phyloP scores from a whole-genome alignment of 2,329 filamentous ascomycete species.

The Rutstroemia sp. region DNA sequence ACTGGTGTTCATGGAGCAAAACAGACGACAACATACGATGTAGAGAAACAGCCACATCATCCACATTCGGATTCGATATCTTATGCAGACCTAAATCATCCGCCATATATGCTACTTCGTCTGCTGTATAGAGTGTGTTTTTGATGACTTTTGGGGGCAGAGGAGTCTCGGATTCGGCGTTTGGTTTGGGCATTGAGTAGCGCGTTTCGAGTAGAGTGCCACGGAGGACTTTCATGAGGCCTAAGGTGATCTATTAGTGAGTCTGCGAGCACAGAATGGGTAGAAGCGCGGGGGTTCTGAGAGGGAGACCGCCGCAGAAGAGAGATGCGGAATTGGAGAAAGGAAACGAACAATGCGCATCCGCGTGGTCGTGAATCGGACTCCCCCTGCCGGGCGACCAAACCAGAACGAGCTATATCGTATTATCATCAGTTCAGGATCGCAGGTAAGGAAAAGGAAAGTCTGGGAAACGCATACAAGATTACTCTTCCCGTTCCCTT shows the following conservation, averaged over 20 bases:
- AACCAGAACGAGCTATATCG: constrained; percentile 74
- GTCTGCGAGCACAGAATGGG: no score
- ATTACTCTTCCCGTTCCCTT: constrained; percentile 66
- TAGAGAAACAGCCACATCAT: constrained; percentile 73
- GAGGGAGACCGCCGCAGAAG: background rate
- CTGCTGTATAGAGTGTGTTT: constrained; percentile 59
- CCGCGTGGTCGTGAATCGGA: constrained; percentile 80
- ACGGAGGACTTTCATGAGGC: constrained; percentile 74
- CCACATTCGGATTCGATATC: constrained; percentile 64
- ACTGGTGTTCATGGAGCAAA: no score
- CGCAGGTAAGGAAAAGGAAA: background rate
- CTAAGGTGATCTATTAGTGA: background rate
- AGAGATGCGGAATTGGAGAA: background rate
- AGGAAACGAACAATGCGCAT: constrained; percentile 61
- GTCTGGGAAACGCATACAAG: constrained; percentile 33
- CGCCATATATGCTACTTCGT: constrained; percentile 84
- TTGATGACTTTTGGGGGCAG: constrained; percentile 57
- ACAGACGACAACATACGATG: constrained; percentile 52
- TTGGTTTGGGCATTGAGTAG: constrained; percentile 43
- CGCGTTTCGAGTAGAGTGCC: constrained; percentile 70
- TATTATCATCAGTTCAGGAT: background rate
- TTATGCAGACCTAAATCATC: constrained; percentile 83
- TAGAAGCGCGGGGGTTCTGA: background rate
- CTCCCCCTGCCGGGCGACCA: constrained; percentile 81
- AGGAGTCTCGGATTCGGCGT: constrained; percentile 35